Evolutionary conservation across 2,329 filamentous ascomycete species (phyloP), one percentile per base, ranked within the genome.

Genomic region (Botrytis hyacinthi): DNA sequence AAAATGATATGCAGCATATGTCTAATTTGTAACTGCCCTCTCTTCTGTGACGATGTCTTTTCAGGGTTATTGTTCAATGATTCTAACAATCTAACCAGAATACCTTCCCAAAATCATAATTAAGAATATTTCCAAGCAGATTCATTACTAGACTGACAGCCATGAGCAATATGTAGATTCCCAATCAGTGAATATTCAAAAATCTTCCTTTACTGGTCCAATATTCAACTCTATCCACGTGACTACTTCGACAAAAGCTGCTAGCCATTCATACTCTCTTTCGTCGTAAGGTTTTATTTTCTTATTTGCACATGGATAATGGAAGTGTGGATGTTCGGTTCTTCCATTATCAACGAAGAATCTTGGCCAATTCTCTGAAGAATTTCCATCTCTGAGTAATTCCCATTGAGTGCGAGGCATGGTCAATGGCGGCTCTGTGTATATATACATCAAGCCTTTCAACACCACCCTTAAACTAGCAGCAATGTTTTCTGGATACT

Each of bases 141-240:
- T 8, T 12, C 8, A 44, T 18, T 7, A 44, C 16, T 44, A 32
- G 10, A 20, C 4, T 48, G n/a, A n/a, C 18, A 40, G 4, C 5
- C 8, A 40, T 51, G 5, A 9, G 14, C n/a, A 29, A 51, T 1
- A 26, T 16, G 16, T 12, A 16, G 9, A n/a, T 22, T 42, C 35
- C 14, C 8, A 22, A 40, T 14, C n/a, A 18, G 32, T 42, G 9
- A 37, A 57, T 8, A 42, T 61, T 29, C 46, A 67, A 3, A 29
- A 42, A 59, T 32, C 37, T 32, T 57, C 46, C 16, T 57, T 59
- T 2, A 8, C 9, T 16, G 35, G 35, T 32, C 37, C 70, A 40
- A 73, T 59, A 12, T 74, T 72, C 60, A 66, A 48, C 29, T 77
- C 74, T 73, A 77, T 77, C 76, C 75, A 77, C 35, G 66, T 73